Percentiles rank a stretch among this genome's conserved stretches.
Evolutionary conservation across 2,329 filamentous ascomycete genomes (phyloP).

Genomic region (Trichoderma koningii): DNA sequence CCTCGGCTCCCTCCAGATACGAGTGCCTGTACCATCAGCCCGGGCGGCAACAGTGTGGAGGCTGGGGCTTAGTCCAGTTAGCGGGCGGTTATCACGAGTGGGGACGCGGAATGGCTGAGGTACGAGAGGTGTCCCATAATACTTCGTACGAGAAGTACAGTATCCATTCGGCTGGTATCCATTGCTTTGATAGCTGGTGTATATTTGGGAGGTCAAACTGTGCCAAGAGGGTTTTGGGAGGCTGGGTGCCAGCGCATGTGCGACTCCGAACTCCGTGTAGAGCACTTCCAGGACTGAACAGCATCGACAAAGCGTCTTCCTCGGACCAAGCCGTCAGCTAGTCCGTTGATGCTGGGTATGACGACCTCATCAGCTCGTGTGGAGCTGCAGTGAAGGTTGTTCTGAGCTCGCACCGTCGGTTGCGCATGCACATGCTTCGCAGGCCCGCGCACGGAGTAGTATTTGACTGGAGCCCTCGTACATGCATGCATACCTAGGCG

Average conservation of each 20-base stretch:
- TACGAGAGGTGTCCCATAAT: too few relatives aligned
- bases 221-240: slow-evolving; percentile 17
- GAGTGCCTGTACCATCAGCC: slow-evolving; percentile 21
- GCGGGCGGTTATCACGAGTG: slow-evolving; percentile 26
- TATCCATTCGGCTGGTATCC: slow-evolving; percentile 22
- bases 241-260: slow-evolving; percentile 1
- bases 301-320: slow-evolving; percentile 1
- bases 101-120: slow-evolving; percentile 13
- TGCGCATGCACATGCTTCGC: slow-evolving; percentile 17
- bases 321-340: slow-evolving; percentile 6
- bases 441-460: slow-evolving; percentile 18
- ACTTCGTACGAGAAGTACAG: slow-evolving; percentile 10
- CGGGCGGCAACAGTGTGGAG: slow-evolving; percentile 27
- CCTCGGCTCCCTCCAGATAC: slow-evolving; percentile 11
- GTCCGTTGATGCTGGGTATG: neutral
- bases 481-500: slow-evolving; percentile 24
- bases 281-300: neutral
- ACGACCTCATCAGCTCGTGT: slow-evolving; percentile 13
- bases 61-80: slow-evolving; percentile 26
- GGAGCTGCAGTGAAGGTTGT: slow-evolving; percentile 1
- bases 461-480: slow-evolving; percentile 26
- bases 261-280: slow-evolving; percentile 7
- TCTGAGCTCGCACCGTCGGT: slow-evolving; percentile 11
- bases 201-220: slow-evolving; percentile 6
- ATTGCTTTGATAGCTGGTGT: slow-evolving; percentile 5